Conservation (phyloP, 495 filamentous ascomycete genomes). For the Staphylotrichum tortipilum region DNA sequence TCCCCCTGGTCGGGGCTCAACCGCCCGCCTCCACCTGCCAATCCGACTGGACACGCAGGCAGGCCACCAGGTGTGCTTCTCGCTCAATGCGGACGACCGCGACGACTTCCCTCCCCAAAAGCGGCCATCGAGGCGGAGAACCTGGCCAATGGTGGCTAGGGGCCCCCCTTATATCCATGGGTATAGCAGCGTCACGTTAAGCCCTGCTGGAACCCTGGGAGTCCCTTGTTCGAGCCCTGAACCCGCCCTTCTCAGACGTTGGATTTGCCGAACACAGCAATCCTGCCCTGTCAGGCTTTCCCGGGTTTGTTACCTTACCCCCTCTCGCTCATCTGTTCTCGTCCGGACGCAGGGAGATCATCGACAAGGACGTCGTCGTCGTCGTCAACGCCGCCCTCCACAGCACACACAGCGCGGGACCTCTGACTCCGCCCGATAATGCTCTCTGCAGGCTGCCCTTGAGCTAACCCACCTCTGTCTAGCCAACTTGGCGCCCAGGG, state of each 20-base stretch:
- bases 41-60: not conserved
- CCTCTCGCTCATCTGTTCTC: not conserved
- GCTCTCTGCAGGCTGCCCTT: not conserved
- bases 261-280: constrained; percentile 16
- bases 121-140: constrained; percentile 9
- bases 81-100: constrained; percentile 11
- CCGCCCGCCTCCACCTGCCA: too few species aligned
- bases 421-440: not conserved
- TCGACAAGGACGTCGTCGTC: not conserved
- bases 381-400: too few species aligned
- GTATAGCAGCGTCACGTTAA: constrained; percentile 19
- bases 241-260: not conserved
- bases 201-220: not conserved
- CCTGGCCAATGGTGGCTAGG: constrained; percentile 9
- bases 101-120: constrained; percentile 12
- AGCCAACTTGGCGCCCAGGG: not conserved
- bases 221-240: too few species aligned
- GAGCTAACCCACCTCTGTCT: too few species aligned
- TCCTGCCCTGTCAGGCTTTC: constrained; percentile 9
- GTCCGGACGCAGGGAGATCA: not conserved
- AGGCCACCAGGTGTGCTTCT: not conserved
- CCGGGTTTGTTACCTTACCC: not conserved
- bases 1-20: too few species aligned
- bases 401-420: not conserved
- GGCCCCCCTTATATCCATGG: constrained; percentile 3